Evolutionary conservation across 345 rosid genomes (phyloP).

Genomic region (Capsella bursapastoris): DNA sequence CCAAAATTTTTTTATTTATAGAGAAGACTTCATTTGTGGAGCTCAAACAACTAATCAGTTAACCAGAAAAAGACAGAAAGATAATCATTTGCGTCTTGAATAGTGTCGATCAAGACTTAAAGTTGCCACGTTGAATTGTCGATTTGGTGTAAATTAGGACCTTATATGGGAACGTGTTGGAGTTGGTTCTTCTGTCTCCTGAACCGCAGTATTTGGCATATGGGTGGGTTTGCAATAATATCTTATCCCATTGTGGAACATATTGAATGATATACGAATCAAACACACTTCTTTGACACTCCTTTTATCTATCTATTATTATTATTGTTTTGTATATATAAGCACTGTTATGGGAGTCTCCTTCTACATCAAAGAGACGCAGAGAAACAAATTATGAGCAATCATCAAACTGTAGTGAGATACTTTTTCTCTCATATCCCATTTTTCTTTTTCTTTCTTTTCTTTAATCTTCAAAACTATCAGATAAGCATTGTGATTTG

Average conservation of each 20-base stretch:
- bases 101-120: not conserved
- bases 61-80: not conserved
- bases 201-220: not conserved
- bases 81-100: not conserved
- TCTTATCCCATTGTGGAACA: not conserved
- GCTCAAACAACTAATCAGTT: not conserved
- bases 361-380: not conserved
- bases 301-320: not conserved
- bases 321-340: not conserved
- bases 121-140: constrained; percentile 17
- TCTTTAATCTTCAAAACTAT: not conserved
- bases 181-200: not conserved
- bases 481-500: not conserved
- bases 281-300: not conserved
- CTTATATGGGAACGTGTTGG: not conserved
- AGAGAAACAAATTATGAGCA: constrained; percentile 18
- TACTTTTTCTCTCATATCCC: not conserved
- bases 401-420: constrained; percentile 25
- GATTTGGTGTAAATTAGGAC: not conserved
- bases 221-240: too few relatives aligned
- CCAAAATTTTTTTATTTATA: not conserved
- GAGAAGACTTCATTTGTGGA: not conserved
- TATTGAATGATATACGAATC: not conserved
- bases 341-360: not conserved
- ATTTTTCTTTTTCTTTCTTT: not conserved